phyloP scores from a whole-genome alignment of 371 early-diverging fungal genomes.

The Mucor racemosus region DNA sequence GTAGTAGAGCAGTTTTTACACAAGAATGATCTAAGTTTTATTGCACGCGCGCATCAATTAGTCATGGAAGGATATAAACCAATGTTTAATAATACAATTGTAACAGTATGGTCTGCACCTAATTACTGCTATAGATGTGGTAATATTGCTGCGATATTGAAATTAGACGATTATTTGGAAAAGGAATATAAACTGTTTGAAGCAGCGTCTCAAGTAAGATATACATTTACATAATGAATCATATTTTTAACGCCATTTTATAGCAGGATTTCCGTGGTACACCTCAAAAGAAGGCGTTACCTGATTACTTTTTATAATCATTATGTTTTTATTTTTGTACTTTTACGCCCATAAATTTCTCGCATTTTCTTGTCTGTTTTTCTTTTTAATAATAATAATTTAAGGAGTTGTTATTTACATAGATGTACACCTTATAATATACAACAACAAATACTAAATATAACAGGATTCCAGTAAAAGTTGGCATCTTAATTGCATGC shows the following conservation, averaged over 20 bases:
- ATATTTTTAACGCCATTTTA: background rate
- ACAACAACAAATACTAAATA: background rate
- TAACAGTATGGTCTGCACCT: conserved; percentile 99
- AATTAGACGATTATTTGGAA: conserved; percentile 92
- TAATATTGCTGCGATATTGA: conserved; percentile 98
- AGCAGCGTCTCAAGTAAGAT: conserved; percentile 74
- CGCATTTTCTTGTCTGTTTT: background rate
- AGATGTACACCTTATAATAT: background rate
- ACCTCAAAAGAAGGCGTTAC: conserved; percentile 80
- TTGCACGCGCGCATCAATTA: conserved; percentile 98
- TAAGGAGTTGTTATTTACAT: background rate
- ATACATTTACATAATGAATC: no score
- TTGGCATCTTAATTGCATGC: conserved; percentile 36
- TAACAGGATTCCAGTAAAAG: conserved; percentile 26
- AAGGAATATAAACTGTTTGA: conserved; percentile 87
- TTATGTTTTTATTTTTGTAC: background rate
- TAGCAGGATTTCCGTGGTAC: conserved; percentile 78
- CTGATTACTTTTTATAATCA: conserved; percentile 90
- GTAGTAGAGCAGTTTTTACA: conserved; percentile 88
- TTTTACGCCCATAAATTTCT: conserved; percentile 4
- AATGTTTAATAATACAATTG: conserved; percentile 95
- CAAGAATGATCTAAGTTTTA: conserved; percentile 88
- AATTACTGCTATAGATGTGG: conserved; percentile 99
- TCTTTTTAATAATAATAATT: background rate
- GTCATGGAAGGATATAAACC: conserved; percentile 98